A percentile compares a stretch with the other conserved stretches of the same genome.
These are phyloP conservation scores for Vicia sativa DNA, from an alignment of 306 rosid genomes.

Conservation along the genomic window DNA sequence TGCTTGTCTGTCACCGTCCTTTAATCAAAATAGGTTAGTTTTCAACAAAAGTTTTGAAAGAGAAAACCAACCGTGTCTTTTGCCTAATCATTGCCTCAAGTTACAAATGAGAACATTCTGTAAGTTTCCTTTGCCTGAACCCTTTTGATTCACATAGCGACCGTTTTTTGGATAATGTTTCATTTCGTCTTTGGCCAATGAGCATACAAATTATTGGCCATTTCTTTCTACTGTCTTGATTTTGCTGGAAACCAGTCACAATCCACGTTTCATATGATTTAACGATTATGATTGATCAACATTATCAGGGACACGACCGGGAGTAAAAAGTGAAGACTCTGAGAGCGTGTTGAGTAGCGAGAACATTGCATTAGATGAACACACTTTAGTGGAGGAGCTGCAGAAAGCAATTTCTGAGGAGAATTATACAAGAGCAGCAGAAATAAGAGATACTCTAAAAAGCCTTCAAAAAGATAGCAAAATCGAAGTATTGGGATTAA, in stretches of 20 bases:
- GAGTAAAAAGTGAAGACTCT: constrained; percentile 61
- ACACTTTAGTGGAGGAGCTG: constrained; percentile 66
- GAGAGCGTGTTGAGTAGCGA: constrained; percentile 55
- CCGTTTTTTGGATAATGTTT: constrained; percentile 18
- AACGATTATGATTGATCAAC: too few relatives aligned
- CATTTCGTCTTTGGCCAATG: neutral
- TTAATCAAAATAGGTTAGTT: constrained; percentile 33
- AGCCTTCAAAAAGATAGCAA: constrained; percentile 62
- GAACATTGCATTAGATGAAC: constrained; percentile 56
- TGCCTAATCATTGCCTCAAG: constrained; percentile 35
- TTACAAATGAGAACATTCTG: constrained; percentile 50
- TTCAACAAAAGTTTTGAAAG: constrained; percentile 40
- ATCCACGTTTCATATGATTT: too few relatives aligned
- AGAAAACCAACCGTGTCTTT: constrained; percentile 30
- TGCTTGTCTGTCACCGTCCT: constrained; percentile 39
- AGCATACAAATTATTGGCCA: neutral
- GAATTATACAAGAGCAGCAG: constrained; percentile 80
- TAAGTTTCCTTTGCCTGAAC: constrained; percentile 46
- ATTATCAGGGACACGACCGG: constrained; percentile 33
- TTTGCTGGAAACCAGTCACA: neutral
- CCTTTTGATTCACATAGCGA: constrained; percentile 3
- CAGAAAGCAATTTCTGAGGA: constrained; percentile 78
- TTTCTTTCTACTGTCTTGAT: constrained; percentile 21
- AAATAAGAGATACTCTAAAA: constrained; percentile 75
- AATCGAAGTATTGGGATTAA: constrained; percentile 57